Percentiles rank a stretch among this genome's conserved stretches.
phyloP scores from a whole-genome alignment of 1,284 basidiomycete species.

The Melanopsichium pennsylvanicum region DNA sequence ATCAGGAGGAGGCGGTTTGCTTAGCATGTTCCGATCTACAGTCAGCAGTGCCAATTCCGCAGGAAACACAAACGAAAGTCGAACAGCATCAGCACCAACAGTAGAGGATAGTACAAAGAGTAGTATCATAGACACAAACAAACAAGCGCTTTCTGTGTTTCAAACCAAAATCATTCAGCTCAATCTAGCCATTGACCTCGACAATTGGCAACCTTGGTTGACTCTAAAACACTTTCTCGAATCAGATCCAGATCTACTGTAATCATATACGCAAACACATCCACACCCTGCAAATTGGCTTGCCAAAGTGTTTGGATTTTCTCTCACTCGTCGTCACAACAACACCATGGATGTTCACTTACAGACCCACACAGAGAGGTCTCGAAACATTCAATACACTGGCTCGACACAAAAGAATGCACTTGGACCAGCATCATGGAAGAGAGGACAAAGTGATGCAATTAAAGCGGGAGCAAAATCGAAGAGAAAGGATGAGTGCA shows the following conservation, averaged over 20 bases:
- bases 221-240: slow-evolving; percentile 13
- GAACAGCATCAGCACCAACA: background rate
- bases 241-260: slow-evolving; percentile 5
- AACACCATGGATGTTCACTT: too few relatives aligned
- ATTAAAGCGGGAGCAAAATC: slow-evolving; percentile 2
- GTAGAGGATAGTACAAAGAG: background rate
- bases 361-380: too few relatives aligned
- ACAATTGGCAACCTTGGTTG: slow-evolving; percentile 5
- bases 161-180: background rate
- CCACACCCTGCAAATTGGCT: too few relatives aligned
- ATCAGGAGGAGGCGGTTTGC: background rate
- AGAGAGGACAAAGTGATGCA: slow-evolving; percentile 1
- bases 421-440: too few relatives aligned
- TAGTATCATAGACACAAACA: slow-evolving; percentile 4
- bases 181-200: slow-evolving; percentile 2
- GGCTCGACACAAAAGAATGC: too few relatives aligned
- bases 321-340: too few relatives aligned
- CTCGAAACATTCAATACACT: too few relatives aligned
- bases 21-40: slow-evolving; percentile 11
- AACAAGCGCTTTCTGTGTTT: slow-evolving; percentile 1
- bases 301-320: too few relatives aligned
- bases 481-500: background rate
- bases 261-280: too few relatives aligned
- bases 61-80: too few relatives aligned
- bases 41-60: background rate